Evolutionary conservation across 495 filamentous ascomycete species (phyloP), one percentile per base, ranked within the genome.

Genomic region (Neurospora sp.): DNA sequence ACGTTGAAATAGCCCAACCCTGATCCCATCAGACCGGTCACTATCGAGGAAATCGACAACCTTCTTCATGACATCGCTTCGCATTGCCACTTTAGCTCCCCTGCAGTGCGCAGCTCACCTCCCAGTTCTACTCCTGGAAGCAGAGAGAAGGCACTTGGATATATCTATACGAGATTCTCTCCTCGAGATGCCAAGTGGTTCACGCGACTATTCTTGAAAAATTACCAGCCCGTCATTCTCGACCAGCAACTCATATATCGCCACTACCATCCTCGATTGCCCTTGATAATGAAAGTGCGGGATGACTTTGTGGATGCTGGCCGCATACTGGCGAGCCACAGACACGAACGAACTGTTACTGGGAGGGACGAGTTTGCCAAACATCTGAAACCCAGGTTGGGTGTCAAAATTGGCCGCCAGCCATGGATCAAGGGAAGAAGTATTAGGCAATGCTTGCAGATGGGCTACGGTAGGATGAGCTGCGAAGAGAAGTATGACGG

Each of bases 131-230:
- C 72, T 5, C 14, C 74, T 0, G 48, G 71, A 1, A 78, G 86
- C 45, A 79, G 84, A 9, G 87, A 89, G 27, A 77, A 81, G 9
- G 75, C 84, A 9, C 77, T 94, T 1, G 83, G 84, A 20, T 77
- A 79, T 38, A 76, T 93, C 0, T 93, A 91, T 79, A 85, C 80
- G 53, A 85, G 88, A 14, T 73, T 94, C 38, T 85, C 86, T 59
- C 88, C 91, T 18, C 84, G 87, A 45, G 92, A 97, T 78, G 92
- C 90, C 0, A 97, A 97, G 82, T 97, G 94, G 94, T 85, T 98
- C 12, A 94, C 92, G 0, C 86, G 94, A 8, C 82, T 96, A 78
- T 87, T 98, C 42, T 80, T 98, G 22, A 96, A 96, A 79, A 88
- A 89, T 70, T 92, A 90, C 75, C 81, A 82, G 20, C 91, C 92